These are phyloP conservation scores for Zygotorulaspora danielsina DNA, from an alignment of 805 yeast species.

Conservation along the genomic window DNA sequence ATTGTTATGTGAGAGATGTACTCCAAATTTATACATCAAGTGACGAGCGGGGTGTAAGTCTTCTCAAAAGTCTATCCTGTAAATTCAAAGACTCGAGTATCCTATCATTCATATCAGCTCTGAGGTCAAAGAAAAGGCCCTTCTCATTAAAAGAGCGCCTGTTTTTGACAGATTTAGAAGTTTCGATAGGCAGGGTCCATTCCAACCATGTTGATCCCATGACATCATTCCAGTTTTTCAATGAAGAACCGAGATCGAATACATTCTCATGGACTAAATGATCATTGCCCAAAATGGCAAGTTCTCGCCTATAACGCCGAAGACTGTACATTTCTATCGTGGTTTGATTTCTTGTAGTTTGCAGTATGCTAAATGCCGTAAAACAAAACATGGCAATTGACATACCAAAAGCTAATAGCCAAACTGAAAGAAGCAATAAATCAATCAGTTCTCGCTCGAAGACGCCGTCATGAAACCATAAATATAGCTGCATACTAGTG, in stretches of 20 bases:
- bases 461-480: conserved; percentile 43
- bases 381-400: conserved; percentile 56
- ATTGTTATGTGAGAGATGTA: too few relatives aligned
- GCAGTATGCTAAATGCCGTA: conserved; percentile 52
- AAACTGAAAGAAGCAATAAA: conserved; percentile 56
- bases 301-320: conserved; percentile 44
- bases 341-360: conserved; percentile 62
- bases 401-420: conserved; percentile 50
- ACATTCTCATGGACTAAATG: conserved; percentile 44
- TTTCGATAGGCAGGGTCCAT: conserved; percentile 66
- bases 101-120: conserved; percentile 38
- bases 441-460: conserved; percentile 46
- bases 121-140: conserved; percentile 48
- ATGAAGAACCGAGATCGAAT: conserved; percentile 63
- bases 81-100: conserved; percentile 36
- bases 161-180: conserved; percentile 20
- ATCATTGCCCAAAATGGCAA: conserved; percentile 33
- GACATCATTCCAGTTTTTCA: conserved; percentile 57
- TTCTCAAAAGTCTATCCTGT: conserved; percentile 30
- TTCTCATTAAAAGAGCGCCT: conserved; percentile 35
- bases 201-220: conserved; percentile 66
- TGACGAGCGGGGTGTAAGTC: conserved; percentile 33
- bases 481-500: conserved; percentile 43
- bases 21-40: too few relatives aligned
- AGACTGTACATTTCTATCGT: conserved; percentile 73